These are phyloP conservation scores for Hypoxylon sp. DNA, from an alignment of 2,329 filamentous ascomycete species.

Conservation along the genomic window DNA sequence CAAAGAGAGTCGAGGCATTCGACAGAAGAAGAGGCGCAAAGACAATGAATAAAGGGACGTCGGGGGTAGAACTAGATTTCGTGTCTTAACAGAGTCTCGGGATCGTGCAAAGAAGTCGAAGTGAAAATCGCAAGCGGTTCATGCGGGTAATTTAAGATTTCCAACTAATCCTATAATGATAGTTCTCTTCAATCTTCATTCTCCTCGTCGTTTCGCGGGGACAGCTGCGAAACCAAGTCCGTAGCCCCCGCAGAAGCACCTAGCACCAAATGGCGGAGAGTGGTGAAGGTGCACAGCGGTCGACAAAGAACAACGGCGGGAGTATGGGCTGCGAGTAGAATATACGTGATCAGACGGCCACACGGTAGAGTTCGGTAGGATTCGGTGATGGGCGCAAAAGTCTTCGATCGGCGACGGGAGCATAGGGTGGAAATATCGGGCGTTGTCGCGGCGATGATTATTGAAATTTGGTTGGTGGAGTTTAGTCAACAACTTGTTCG, in stretches of 20 bases:
- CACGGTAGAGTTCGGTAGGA: slow-evolving; percentile 12
- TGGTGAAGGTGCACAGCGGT: slow-evolving; percentile 11
- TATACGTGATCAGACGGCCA: slow-evolving; percentile 25
- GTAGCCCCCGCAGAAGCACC: slow-evolving; percentile 15
- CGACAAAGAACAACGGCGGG: slow-evolving; percentile 17
- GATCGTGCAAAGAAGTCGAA: slow-evolving; percentile 14
- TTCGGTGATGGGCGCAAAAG: slow-evolving; percentile 1
- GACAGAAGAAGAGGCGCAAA: slow-evolving; percentile 32
- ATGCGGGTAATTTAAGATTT: no score
- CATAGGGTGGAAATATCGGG: slow-evolving; percentile 21
- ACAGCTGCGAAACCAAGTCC: slow-evolving; percentile 12
- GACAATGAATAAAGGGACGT: slow-evolving; percentile 27
- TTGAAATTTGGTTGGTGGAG: slow-evolving; percentile 32
- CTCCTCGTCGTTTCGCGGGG: slow-evolving; percentile 27
- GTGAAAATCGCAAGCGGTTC: slow-evolving; percentile 17
- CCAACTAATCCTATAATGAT: slow-evolving; percentile 14
- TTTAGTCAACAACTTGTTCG: slow-evolving; percentile 33
- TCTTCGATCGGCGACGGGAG: slow-evolving; percentile 7
- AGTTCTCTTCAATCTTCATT: slow-evolving; percentile 16
- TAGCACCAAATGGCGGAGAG: slow-evolving; percentile 19
- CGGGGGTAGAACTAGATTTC: slow-evolving; percentile 4
- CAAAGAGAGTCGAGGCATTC: slow-evolving; percentile 37
- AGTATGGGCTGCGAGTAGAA: no score
- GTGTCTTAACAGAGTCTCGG: slow-evolving; percentile 12
- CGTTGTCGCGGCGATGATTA: slow-evolving; percentile 34